Evolutionary conservation across 495 filamentous ascomycete species (phyloP).

Genomic region (Penicillium bialowiezense): DNA sequence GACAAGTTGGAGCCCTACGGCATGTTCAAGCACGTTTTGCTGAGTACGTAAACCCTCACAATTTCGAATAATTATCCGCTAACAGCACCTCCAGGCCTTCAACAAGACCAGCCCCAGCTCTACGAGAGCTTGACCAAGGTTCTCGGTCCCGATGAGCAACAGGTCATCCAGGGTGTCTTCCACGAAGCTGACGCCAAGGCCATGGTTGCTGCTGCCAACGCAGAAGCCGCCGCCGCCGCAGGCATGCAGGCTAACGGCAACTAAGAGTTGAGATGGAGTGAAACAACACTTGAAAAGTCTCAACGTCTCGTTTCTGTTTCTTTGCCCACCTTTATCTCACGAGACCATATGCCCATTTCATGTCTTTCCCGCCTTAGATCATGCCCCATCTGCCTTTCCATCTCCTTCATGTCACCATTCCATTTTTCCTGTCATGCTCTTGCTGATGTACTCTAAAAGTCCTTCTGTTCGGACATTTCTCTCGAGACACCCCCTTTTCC

Average conservation of each 20-base stretch:
- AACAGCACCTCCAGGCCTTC: slow-evolving; percentile 59
- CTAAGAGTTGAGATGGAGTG: slow-evolving; percentile 24
- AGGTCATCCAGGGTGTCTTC: slow-evolving; percentile 73
- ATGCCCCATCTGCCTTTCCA: slow-evolving; percentile 16
- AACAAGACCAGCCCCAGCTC: slow-evolving; percentile 86
- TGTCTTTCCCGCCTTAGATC: slow-evolving; percentile 30
- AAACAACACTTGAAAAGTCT: slow-evolving; percentile 6
- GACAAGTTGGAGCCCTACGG: slow-evolving; percentile 93
- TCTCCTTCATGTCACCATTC: slow-evolving; percentile 4
- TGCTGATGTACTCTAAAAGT: slow-evolving; percentile 34
- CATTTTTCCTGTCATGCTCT: slow-evolving; percentile 16
- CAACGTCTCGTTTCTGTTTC: slow-evolving; percentile 5
- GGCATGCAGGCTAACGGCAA: slow-evolving; percentile 38
- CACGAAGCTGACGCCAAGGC: slow-evolving; percentile 71
- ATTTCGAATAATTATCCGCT: slow-evolving; percentile 8
- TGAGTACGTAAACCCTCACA: slow-evolving; percentile 61
- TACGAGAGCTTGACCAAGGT: slow-evolving; percentile 77
- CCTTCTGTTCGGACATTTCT: slow-evolving; percentile 13
- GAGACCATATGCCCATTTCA: slow-evolving; percentile 38
- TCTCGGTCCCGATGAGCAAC: slow-evolving; percentile 77
- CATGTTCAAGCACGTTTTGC: slow-evolving; percentile 74
- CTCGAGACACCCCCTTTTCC: slow-evolving; percentile 8
- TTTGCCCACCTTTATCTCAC: slow-evolving; percentile 21
- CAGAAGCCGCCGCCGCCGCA: slow-evolving; percentile 35
- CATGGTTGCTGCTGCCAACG: slow-evolving; percentile 36